A percentile compares a stretch with the other conserved stretches of the same genome.
Conservation (phyloP, 2,329 filamentous ascomycete species). For the Fusarium miscanthi region DNA sequence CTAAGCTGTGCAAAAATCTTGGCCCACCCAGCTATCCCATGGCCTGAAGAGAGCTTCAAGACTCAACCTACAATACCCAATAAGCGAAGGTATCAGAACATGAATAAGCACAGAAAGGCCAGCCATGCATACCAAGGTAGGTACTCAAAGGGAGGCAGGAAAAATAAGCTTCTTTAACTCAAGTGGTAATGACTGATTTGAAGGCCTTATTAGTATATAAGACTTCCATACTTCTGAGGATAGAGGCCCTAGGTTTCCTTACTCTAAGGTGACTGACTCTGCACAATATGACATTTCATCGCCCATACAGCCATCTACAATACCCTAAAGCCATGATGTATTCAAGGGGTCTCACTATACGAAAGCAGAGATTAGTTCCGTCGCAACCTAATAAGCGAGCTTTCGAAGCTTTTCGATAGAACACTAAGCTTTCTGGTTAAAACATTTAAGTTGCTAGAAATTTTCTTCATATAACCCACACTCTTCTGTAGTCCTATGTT, state of each 20-base stretch:
- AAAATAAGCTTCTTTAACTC: too few relatives aligned
- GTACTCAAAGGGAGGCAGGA: too few relatives aligned
- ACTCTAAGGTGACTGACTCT: too few relatives aligned
- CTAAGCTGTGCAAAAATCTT: not conserved
- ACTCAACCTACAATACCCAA: too few relatives aligned
- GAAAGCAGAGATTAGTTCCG: not conserved
- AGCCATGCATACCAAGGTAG: too few relatives aligned
- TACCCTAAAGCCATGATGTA: not conserved
- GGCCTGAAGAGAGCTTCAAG: not conserved
- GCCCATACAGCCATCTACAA: not conserved
- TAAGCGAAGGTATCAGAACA: not conserved
- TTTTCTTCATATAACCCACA: not conserved
- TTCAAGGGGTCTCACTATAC: not conserved
- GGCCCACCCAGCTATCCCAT: not conserved
- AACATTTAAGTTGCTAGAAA: not conserved
- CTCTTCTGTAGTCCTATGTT: not conserved
- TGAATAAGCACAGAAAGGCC: not conserved
- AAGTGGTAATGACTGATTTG: too few relatives aligned
- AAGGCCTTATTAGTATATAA: too few relatives aligned
- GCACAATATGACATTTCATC: not conserved
- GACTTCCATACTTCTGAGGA: not conserved
- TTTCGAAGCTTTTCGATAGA: not conserved
- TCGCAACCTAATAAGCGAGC: not conserved
- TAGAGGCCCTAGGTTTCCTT: not conserved
- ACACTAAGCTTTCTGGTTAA: too few relatives aligned